These are phyloP conservation scores for Adansonia madagascariensis DNA, from an alignment of 441 rosid species.

Conservation along the genomic window DNA sequence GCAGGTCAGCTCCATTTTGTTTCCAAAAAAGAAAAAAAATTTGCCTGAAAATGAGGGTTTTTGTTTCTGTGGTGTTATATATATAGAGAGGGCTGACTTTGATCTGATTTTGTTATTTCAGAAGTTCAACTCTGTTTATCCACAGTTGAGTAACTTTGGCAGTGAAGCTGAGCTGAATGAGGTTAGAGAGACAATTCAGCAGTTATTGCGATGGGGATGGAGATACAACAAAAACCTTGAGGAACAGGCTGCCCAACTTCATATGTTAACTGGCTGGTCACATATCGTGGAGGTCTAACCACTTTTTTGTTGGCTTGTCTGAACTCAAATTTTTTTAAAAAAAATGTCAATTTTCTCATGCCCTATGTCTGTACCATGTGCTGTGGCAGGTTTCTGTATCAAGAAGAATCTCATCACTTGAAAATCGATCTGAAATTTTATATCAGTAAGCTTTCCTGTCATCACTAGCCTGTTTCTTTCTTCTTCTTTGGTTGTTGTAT, in stretches of 20 bases:
- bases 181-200: conserved; percentile 79
- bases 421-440: conserved; percentile 76
- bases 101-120: conserved; percentile 38
- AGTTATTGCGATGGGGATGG: conserved; percentile 96
- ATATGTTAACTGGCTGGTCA: conserved; percentile 97
- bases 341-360: conserved; percentile 5
- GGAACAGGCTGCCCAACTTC: conserved; percentile 99
- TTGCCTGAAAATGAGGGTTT: background rate
- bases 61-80: conserved; percentile 27
- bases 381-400: conserved; percentile 74
- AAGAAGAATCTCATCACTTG: conserved; percentile 73
- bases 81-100: background rate
- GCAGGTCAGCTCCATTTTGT: conserved; percentile 62
- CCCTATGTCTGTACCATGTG: conserved; percentile 24
- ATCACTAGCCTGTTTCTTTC: conserved; percentile 18
- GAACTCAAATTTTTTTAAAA: background rate
- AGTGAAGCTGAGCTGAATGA: conserved; percentile 79
- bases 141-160: conserved; percentile 62
- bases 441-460: conserved; percentile 63
- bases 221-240: conserved; percentile 92
- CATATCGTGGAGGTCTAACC: conserved; percentile 82
- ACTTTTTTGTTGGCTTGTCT: conserved; percentile 24
- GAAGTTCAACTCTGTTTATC: conserved; percentile 74
- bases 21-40: background rate
- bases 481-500: conserved; percentile 34